Conservation (phyloP, 306 rosid genomes). For the Vigna hirtella region DNA sequence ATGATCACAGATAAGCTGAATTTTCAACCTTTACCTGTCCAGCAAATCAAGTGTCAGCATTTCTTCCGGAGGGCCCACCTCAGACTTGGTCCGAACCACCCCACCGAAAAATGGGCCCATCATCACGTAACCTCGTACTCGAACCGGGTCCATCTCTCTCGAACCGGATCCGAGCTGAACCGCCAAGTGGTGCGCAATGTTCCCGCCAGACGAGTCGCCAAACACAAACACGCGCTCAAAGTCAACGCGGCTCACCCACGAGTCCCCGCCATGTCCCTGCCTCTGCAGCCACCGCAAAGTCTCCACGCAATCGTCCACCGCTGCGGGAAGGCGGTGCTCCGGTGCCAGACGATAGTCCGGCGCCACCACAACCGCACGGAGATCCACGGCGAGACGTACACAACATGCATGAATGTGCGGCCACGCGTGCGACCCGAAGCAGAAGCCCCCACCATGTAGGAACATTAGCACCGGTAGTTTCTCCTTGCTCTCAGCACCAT, state of each 20-base stretch:
- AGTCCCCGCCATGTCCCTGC: conserved; percentile 50
- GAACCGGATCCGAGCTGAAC: conserved; percentile 55
- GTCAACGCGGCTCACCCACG: conserved; percentile 61
- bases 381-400: conserved; percentile 54
- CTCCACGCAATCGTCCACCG: conserved; percentile 64
- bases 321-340: conserved; percentile 73
- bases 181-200: conserved; percentile 81
- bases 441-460: conserved; percentile 84
- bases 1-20: background rate
- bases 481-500: background rate
- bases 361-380: conserved; percentile 53
- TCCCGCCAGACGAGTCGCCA: conserved; percentile 91
- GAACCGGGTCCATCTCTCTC: conserved; percentile 49
- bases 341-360: conserved; percentile 78
- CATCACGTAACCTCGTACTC: conserved; percentile 63
- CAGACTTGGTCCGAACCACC: conserved; percentile 70
- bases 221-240: conserved; percentile 58
- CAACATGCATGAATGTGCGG: conserved; percentile 69
- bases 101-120: conserved; percentile 88
- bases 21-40: conserved; percentile 57
- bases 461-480: conserved; percentile 60
- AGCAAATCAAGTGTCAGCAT: conserved; percentile 62
- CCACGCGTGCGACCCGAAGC: conserved; percentile 75
- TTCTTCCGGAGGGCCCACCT: conserved; percentile 67
- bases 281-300: conserved; percentile 66